Base-by-base conservation (phyloP, 257 asterid species). In the Solanum gandarillasii region DNA sequence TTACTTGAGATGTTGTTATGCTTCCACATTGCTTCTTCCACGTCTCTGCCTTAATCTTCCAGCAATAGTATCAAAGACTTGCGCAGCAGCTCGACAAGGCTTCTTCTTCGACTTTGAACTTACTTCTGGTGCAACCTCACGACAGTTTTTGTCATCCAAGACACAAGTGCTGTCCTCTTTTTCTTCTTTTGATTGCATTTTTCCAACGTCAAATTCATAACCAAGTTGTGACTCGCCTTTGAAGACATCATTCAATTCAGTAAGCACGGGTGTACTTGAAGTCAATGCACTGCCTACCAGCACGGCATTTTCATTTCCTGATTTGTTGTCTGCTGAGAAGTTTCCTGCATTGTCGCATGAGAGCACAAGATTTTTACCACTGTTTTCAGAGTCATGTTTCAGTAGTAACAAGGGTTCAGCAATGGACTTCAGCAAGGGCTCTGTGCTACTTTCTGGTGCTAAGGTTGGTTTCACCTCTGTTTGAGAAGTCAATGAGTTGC, bases 21-120 rank as follows among this genome's bases (percentile, higher is more conserved):
- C 70, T 48, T 82, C 86, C 43, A 48, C 21, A 27, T 67, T 39
- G 82, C 39, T 67, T 71, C 41, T 84, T 23, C 23, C 84, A 9
- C 91, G 94, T 89, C 97, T 93, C 91, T 86, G 91, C 91, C 96
- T 90, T 90, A 94, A 88, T 93, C 98, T 92, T 87, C 93, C 94
- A 58, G 90, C 98, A 76, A 93, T 89, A 68, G 94, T 92, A 88
- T 92, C 96, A 84, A 92, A 79, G 20, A 71, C 82, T 34, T 88
- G 92, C 79, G 90, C 94, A 41, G 52, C 43, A 60, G 34, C n/a
- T 71, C 6, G 39, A 25, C n/a, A 87, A 27, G 91, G 91, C 88
- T 93, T 92, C 93, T 87, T 90, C 27, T 72, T 82, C 36, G 93
- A 86, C 87, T 83, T 88, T 52, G 89, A 87, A 89, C 90, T 89